phyloP scores from a whole-genome alignment of 2,329 filamentous ascomycete genomes.

The Leptographium procerum region DNA sequence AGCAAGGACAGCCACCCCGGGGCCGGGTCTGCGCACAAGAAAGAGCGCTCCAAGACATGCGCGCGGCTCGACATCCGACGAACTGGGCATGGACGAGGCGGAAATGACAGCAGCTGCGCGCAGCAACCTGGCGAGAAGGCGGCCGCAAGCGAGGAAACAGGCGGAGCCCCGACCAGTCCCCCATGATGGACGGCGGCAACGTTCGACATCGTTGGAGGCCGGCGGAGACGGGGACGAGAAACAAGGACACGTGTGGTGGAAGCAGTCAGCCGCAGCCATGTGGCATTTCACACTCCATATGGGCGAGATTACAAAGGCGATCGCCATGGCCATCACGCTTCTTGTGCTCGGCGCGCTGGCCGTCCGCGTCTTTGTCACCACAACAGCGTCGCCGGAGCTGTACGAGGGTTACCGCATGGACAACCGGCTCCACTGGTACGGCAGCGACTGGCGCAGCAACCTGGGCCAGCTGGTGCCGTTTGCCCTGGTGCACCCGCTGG shows the following conservation, averaged over 20 bases:
- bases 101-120: not conserved
- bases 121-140: not conserved
- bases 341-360: constrained; percentile 7
- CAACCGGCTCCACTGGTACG: constrained; percentile 15
- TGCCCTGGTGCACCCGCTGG: constrained; percentile 12
- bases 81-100: not conserved
- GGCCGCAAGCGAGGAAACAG: not conserved
- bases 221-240: not conserved
- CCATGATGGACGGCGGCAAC: too few relatives aligned
- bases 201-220: not conserved
- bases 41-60: not conserved
- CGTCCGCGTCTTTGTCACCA: constrained; percentile 11
- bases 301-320: not conserved
- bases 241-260: not conserved
- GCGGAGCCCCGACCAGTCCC: not conserved
- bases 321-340: constrained; percentile 9
- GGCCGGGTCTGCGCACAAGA: not conserved
- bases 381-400: constrained; percentile 9
- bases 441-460: constrained; percentile 14
- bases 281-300: not conserved
- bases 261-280: not conserved
- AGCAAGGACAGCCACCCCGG: constrained; percentile 7
- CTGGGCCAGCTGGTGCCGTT: constrained; percentile 14
- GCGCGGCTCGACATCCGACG: not conserved
- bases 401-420: constrained; percentile 14